Evolutionary conservation across 345 rosid species (phyloP), one percentile per base, ranked within the genome.

Genomic region (Populus davidiana): DNA sequence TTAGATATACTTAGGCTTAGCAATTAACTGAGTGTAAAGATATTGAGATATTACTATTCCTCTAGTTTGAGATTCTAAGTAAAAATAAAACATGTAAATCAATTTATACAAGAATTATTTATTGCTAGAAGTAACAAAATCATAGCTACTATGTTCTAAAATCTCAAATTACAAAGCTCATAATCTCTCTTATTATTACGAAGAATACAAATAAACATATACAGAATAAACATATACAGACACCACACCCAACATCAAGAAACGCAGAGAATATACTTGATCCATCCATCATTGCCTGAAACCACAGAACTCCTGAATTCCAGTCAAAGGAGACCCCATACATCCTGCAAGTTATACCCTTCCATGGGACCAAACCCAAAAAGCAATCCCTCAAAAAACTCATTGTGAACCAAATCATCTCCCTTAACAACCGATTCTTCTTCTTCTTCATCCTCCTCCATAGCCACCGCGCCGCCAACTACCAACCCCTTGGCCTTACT

Each of bases 291-390:
- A 27, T 20, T 2, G 67, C 36, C 61, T 50, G 43, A 70, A 9
- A 18, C 62, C 75, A 64, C 66, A 41, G 13, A 69, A 76, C 17
- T 36, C 71, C 52, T 74, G 67, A 64, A 78, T 74, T 43, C 75
- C 76, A 52, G 38, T 29, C 18, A 38, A 11, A 50, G 84, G 82
- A 35, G 85, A 61, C 9, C 71, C 74, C 77, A 86, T 64, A 87
- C 59, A 69, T 86, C 92, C 67, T 82, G 85, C 69, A 86, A 82
- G 76, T 78, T 68, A 62, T 76, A 83, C 52, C 74, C 77, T 1
- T 86, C 89, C 36, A 86, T 77, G 1, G 90, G 77, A 20, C 84
- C 86, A 38, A 88, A 86, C 52, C 80, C 92, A 75, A 85, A 85
- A 25, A 88, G 88, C 79, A 87, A 75, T 6, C 87, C 88, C 7